These are phyloP conservation scores for Cytidiella melzeri DNA, from an alignment of 768 basidiomycete genomes.

Conservation along the genomic window DNA sequence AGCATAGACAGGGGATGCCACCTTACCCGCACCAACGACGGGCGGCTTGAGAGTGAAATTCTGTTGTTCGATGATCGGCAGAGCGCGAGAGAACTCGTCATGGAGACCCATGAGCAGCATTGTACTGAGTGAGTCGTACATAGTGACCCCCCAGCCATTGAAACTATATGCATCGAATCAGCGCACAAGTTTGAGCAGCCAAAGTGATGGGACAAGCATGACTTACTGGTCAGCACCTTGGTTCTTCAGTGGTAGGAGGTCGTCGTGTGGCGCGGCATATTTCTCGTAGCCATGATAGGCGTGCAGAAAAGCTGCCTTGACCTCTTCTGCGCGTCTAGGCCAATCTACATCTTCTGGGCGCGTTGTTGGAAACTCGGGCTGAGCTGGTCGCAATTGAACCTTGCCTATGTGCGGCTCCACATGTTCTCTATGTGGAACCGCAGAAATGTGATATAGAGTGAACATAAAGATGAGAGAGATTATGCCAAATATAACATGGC, in stretches of 20 bases:
- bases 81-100: conserved; percentile 61
- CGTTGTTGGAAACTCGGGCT: too few relatives aligned
- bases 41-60: conserved; percentile 39
- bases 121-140: conserved; percentile 81
- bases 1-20: conserved; percentile 24
- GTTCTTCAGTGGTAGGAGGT: conserved; percentile 49
- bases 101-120: conserved; percentile 76
- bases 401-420: too few relatives aligned
- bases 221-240: conserved; percentile 45
- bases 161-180: conserved; percentile 37
- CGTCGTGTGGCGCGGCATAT: conserved; percentile 58
- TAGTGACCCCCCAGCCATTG: conserved; percentile 76
- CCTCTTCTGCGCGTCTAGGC: conserved; percentile 46
- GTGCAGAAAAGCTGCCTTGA: conserved; percentile 58
- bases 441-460: too few relatives aligned
- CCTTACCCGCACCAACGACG: conserved; percentile 4
- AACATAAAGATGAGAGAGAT: too few relatives aligned
- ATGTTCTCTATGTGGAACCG: too few relatives aligned
- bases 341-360: too few relatives aligned
- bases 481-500: too few relatives aligned
- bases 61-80: conserved; percentile 43
- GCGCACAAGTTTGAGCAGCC: not conserved
- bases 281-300: conserved; percentile 62
- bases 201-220: not conserved
- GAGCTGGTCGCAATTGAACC: too few relatives aligned